Percentiles rank a stretch among this genome's conserved stretches.
Evolutionary conservation across 345 rosid species (phyloP).

Genomic region (Moricandia arvensis): DNA sequence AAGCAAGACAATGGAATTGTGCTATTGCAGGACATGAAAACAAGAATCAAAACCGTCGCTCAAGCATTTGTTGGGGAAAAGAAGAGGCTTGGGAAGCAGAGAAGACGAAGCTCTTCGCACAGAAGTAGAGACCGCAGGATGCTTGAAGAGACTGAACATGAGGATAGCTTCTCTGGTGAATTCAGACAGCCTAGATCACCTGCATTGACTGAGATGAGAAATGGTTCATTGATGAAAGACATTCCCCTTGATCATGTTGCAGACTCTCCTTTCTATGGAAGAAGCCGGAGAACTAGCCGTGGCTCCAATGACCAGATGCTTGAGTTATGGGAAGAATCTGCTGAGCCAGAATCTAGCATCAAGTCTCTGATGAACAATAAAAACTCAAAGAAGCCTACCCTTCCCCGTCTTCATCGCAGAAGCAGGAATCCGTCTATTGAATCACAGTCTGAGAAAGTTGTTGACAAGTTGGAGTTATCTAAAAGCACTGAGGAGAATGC

Average conservation of each 20-base stretch:
- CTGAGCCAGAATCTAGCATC: slow-evolving; percentile 42
- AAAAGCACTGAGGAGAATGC: slow-evolving; percentile 45
- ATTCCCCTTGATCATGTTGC: slow-evolving; percentile 85
- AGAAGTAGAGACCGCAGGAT: slow-evolving; percentile 39
- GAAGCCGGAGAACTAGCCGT: slow-evolving; percentile 47
- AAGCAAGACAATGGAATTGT: slow-evolving; percentile 48
- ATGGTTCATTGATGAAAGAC: slow-evolving; percentile 67
- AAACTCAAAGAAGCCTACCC: slow-evolving; percentile 24
- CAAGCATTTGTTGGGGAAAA: slow-evolving; percentile 57
- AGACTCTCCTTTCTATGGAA: slow-evolving; percentile 53
- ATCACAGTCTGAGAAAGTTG: slow-evolving; percentile 60
- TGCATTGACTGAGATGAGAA: slow-evolving; percentile 40
- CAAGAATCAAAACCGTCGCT: slow-evolving; percentile 62
- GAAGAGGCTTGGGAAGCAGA: slow-evolving; percentile 40
- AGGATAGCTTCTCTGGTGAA: slow-evolving; percentile 38
- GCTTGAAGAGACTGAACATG: slow-evolving; percentile 35
- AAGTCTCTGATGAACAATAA: slow-evolving; percentile 30
- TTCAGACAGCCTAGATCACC: slow-evolving; percentile 43
- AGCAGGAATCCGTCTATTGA: slow-evolving; percentile 44
- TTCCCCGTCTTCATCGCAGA: slow-evolving; percentile 30
- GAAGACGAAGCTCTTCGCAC: slow-evolving; percentile 30
- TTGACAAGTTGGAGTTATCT: slow-evolving; percentile 69
- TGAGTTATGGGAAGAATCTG: slow-evolving; percentile 61
- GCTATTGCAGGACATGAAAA: slow-evolving; percentile 61
- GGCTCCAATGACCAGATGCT: slow-evolving; percentile 56